Evolutionary conservation across 2,329 filamentous ascomycete species (phyloP), one percentile per base, ranked within the genome.

Genomic region (Stylonectria norvegica): DNA sequence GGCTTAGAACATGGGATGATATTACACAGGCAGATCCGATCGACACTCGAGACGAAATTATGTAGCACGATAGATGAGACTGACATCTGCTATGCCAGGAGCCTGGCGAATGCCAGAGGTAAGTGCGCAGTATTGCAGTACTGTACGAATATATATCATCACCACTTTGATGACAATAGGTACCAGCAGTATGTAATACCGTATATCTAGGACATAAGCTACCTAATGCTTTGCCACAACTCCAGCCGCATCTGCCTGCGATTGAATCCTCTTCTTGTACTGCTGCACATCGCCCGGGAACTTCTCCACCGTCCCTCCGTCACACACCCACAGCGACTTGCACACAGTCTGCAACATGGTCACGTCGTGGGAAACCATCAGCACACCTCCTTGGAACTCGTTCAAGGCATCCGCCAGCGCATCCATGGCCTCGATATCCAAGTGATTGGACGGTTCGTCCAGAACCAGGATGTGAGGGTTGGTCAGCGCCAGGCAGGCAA

Each of bases 401-500:
- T 81, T 78, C 54, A 98, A 73, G 12, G 93, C 93, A 20, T 85
- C 81, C 4, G 88, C 84, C 37, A 98, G 73, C 9, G 93, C 91
- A 65, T 98, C 93, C 93, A 98, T 96, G 50, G 93, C 93, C 67
- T 98, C 93, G 56, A 98, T 97, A 79, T 98, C 93, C 57, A 98
- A 73, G 67, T 98, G 93, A 73, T 98, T 98, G 50, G 89, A 95
- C 63, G 93, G 93, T 68, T 98, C 93, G 77, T 98, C 93, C 36
- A 98, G 86, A 46, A 98, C 91, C 33, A 98, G 77, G 52, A 98
- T 97, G 62, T 98, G 93, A 14, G 93, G 93, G 67, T 97, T 95
- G 34, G 83, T 88, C 51, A 98, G 72, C 1, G 89, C 91, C 47
- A 98, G 69, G 62, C 91, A 97, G n/a, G 93, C 91, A 67, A 98